These are phyloP conservation scores for Melanomma pulvis-pyrius DNA, from an alignment of 495 filamentous ascomycete species.

Conservation along the genomic window DNA sequence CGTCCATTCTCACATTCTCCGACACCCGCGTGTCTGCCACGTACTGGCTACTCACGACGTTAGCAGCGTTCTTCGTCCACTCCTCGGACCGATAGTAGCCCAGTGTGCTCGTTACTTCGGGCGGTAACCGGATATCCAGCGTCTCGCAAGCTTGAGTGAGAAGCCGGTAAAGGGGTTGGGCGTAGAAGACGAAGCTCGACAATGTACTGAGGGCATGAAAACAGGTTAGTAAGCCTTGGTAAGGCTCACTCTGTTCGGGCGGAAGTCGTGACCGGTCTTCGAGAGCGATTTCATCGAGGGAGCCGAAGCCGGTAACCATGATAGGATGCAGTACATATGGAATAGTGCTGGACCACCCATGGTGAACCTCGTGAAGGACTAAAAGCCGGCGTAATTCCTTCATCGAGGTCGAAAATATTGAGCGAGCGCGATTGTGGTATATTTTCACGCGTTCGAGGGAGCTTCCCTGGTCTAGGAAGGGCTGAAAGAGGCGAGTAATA, in stretches of 20 bases:
- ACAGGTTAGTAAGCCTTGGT: conserved; percentile 21
- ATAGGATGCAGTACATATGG: conserved; percentile 21
- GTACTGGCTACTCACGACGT: conserved; percentile 24
- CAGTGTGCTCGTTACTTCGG: conserved; percentile 6
- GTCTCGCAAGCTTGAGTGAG: conserved; percentile 22
- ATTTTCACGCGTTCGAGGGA: conserved; percentile 1
- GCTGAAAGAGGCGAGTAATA: conserved; percentile 18
- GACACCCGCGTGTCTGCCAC: conserved; percentile 15
- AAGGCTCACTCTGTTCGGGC: conserved; percentile 9
- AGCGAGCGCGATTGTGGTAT: conserved; percentile 13
- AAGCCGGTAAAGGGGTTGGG: conserved; percentile 28
- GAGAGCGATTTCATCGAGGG: conserved; percentile 15
- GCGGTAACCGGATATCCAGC: conserved; percentile 10
- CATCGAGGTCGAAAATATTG: conserved; percentile 2
- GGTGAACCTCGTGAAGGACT: conserved; percentile 14
- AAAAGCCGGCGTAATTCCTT: conserved; percentile 22
- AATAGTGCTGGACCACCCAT: conserved; percentile 20
- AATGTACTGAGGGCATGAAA: conserved; percentile 15
- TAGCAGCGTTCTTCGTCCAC: conserved; percentile 26
- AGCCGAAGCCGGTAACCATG: conserved; percentile 16
- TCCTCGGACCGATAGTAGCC: conserved; percentile 18
- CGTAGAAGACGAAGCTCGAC: conserved; percentile 25
- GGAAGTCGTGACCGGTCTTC: neutral
- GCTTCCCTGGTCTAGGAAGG: conserved; percentile 15
- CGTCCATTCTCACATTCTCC: conserved; percentile 19